Evolutionary conservation across 306 rosid genomes (phyloP).

Genomic region (Carpinus viminea): DNA sequence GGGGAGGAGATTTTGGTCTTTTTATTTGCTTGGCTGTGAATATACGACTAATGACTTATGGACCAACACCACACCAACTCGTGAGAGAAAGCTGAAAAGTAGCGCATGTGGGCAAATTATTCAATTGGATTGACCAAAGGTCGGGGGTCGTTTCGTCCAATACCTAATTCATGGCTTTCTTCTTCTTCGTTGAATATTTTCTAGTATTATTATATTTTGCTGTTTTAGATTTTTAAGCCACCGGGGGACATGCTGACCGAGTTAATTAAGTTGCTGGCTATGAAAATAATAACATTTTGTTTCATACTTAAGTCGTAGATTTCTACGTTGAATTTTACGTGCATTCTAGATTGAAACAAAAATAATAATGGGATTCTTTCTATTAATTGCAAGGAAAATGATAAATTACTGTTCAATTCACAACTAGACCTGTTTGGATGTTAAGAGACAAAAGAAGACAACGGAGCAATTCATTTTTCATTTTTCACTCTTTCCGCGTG

Average conservation of each 20-base stretch:
- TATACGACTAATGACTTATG: conserved; percentile 29
- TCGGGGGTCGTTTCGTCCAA: not conserved
- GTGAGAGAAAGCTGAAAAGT: not conserved
- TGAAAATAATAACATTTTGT: not conserved
- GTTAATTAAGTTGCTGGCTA: too few species aligned
- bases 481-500: too few species aligned
- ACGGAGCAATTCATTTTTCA: not conserved
- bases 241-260: too few species aligned
- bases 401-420: not conserved
- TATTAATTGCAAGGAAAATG: not conserved
- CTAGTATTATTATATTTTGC: too few species aligned
- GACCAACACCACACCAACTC: not conserved
- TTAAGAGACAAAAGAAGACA: not conserved
- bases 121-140: conserved; percentile 37
- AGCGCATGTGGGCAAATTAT: conserved; percentile 1
- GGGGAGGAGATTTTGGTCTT: not conserved
- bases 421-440: not conserved
- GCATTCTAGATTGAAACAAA: too few species aligned
- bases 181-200: too few species aligned
- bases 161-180: not conserved
- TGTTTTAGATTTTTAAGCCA: too few species aligned
- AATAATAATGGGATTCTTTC: too few species aligned
- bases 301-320: too few species aligned
- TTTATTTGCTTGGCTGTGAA: conserved; percentile 35
- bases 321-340: not conserved